Base-by-base conservation (phyloP, 495 filamentous ascomycete species). In the Mytilinidion resinicola region DNA sequence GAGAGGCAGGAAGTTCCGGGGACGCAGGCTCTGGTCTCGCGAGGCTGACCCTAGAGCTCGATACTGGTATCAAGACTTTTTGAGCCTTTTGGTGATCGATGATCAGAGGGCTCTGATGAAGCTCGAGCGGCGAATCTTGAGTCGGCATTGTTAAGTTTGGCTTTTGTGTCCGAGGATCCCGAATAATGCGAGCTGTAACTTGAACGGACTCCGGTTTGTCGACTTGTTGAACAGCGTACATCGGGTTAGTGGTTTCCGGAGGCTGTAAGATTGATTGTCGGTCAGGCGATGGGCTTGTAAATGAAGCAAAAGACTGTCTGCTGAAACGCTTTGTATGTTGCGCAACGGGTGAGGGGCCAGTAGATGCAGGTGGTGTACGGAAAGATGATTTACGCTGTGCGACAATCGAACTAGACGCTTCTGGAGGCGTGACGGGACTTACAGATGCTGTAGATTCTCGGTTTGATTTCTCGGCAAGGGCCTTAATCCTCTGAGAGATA, bases 401-500 rank as follows among this genome's bases (percentile, higher is more conserved):
- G 36, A 67, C 64, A 56, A 66, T 59, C 48, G 64, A 67, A 42
- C 35, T 42, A 25, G 56, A 53, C 33, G 60, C 53, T 21, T 63
- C 64, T 17, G 64, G 60, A 51, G 56, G 61, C 57, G 61, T 42
- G 42, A 37, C 12, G 47, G 60, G 53, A 63, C 56, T 66, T 59
- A 67, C 57, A 47, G 63, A 59, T 17, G 58, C 51, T 55, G 48
- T 54, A n/a, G 57, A 57, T 41, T 72, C 65, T 46, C 59, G 58
- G 42, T 62, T 68, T 2, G 67, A 64, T 44, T 64, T 58, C 51
- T 71, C 69, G 9, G 70, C 87, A 44, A 96, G 76, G 12, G 90
- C 89, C 67, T 93, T 89, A 66, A 96, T 95, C 52, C 91, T 85
- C 69, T 88, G 87, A 8, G 89, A 91, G 64, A 96, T 95, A 39